phyloP scores from a whole-genome alignment of 306 rosid species.

The Alnus rubra region DNA sequence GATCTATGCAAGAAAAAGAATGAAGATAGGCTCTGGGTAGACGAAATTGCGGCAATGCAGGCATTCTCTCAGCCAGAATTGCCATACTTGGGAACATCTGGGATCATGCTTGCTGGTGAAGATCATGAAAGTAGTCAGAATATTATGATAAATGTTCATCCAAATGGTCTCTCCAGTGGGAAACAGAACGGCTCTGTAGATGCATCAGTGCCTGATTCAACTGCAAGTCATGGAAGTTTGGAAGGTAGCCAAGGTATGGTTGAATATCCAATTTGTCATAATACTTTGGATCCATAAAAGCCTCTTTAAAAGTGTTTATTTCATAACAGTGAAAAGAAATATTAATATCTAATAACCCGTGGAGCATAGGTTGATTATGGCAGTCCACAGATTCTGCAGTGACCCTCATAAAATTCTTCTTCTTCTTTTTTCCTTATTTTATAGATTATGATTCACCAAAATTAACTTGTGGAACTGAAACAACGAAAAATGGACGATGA shows the following conservation, averaged over 20 bases:
- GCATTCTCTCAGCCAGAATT: conserved; percentile 64
- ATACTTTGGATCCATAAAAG: background rate
- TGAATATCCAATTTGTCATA: background rate
- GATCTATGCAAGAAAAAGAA: conserved; percentile 91
- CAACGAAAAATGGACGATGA: too few species aligned
- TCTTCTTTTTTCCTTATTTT: too few species aligned
- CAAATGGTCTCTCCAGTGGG: conserved; percentile 27
- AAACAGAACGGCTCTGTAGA: conserved; percentile 55
- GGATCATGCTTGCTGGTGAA: conserved; percentile 90
- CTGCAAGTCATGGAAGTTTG: conserved; percentile 79
- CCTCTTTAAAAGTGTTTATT: background rate
- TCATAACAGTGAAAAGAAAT: background rate
- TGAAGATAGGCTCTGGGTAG: conserved; percentile 90
- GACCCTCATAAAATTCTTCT: background rate
- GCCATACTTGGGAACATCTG: conserved; percentile 77
- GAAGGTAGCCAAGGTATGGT: conserved; percentile 78
- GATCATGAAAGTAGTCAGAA: conserved; percentile 51
- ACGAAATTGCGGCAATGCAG: conserved; percentile 97
- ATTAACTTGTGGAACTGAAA: too few species aligned
- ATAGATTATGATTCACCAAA: too few species aligned
- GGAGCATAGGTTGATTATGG: background rate
- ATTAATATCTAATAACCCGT: background rate
- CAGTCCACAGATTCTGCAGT: background rate
- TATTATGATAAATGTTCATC: conserved; percentile 32
- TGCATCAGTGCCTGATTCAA: conserved; percentile 63